These are phyloP conservation scores for Eimeria necatrix DNA, from an alignment of 169 alveolate species.

Conservation along the genomic window DNA sequence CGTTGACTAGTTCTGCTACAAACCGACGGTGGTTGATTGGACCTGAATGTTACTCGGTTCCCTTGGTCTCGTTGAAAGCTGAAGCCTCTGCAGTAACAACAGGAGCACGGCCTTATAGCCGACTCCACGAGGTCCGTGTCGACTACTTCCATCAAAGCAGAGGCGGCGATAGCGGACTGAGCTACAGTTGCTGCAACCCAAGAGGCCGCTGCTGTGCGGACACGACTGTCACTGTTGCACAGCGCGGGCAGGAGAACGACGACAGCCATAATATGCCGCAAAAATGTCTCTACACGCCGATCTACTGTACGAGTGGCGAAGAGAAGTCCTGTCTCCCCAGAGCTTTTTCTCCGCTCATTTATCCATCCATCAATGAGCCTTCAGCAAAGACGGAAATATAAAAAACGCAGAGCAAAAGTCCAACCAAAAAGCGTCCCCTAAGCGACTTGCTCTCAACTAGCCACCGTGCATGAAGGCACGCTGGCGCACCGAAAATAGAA, in stretches of 20 bases:
- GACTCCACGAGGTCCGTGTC: slow-evolving; percentile 35
- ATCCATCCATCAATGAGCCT: slow-evolving; percentile 79
- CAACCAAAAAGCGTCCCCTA: no score
- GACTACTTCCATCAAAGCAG: slow-evolving; percentile 69
- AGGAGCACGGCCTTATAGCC: slow-evolving; percentile 43
- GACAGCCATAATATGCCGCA: slow-evolving; percentile 57
- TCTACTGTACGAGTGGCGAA: slow-evolving; percentile 43
- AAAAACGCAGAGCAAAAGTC: no score
- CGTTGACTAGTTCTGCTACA: slow-evolving; percentile 4
- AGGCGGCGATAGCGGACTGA: slow-evolving; percentile 46
- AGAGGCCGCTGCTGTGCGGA: slow-evolving; percentile 65
- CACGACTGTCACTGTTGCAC: slow-evolving; percentile 43
- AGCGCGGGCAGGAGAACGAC: slow-evolving; percentile 63
- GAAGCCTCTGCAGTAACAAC: slow-evolving; percentile 41
- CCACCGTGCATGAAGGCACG: neutral
- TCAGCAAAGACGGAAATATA: neutral
- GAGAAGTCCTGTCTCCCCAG: slow-evolving; percentile 54
- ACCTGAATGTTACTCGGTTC: neutral
- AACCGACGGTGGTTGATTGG: neutral
- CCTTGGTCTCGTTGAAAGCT: neutral
- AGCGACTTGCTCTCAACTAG: neutral
- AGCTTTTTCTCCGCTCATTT: slow-evolving; percentile 70
- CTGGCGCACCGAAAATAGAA: no score
- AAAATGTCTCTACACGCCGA: slow-evolving; percentile 19
- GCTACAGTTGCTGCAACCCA: slow-evolving; percentile 67